Base-by-base conservation (phyloP, 345 rosid species). In the Toxicodendron radicans region DNA sequence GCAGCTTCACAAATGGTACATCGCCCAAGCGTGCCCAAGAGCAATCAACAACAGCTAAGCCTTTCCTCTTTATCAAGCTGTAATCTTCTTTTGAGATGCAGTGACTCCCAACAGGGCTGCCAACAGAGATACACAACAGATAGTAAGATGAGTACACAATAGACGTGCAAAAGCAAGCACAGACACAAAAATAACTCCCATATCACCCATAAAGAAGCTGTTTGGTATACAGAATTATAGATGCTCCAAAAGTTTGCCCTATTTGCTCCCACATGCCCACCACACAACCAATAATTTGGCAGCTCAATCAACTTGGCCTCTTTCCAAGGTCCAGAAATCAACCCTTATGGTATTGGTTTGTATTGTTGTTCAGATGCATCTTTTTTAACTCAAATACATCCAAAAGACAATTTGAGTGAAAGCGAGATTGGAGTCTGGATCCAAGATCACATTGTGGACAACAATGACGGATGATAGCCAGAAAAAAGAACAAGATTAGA, bases 11-110 rank as follows among this genome's bases (percentile, higher is more conserved):
- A 66, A 95, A 95, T 7, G 98, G 99, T 45, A 95, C 98, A 87
- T 95, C 99, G 52, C 70, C 89, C 78, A 95, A 75, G 64, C 98
- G 95, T 23, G 97, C 95, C 99, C 97, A 95, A 30, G 99, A 95
- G 79, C 99, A 95, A 84, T 95, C 99, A 67, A 95, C 98, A 33
- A 95, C 99, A 49, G 97, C 98, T 83, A 95, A 81, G 51, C 99
- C 98, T 86, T 79, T 93, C 73, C 92, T 86, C 80, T 89, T 82
- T 62, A 93, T 87, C 77, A 91, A 81, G 87, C 78, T 61, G 59
- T 83, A 81, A 78, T 95, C 99, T 86, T 93, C 98, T 83, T 79
- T 91, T 53, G 98, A 93, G 73, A 93, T 88, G 73, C 98, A 91
- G 56, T 86, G 92, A 75, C 70, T 88, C 71, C 99, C 98, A 58